Base-by-base conservation (phyloP, 805 yeast species). In the Ascoidea rubescens region DNA sequence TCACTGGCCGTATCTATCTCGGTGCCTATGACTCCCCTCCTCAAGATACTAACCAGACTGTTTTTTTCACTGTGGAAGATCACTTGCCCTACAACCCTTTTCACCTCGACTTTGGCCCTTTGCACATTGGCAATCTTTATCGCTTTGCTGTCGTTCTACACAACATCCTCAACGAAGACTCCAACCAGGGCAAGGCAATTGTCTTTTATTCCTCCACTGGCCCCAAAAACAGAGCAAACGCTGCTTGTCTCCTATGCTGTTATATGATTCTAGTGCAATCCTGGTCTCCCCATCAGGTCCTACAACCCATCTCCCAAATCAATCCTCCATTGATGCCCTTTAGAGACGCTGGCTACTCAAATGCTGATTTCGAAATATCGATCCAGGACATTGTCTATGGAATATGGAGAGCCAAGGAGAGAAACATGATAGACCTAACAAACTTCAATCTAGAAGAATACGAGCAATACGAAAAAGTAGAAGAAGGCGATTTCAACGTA, bases 201-300 rank as follows among this genome's bases (percentile, higher is more conserved):
- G 95, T 91, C 4, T 84, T 91, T 60, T 93, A 87, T 66, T 87
- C 96, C 12, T 75, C 89, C 1, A 80, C 91, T 0, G 81, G 86
- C 37, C 79, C 96, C 1, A 80, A 84, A 56, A 83, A 83, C 57
- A 70, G 99, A 60, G 82, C 97, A 5, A 93, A 93, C 62, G 95
- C 98, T 16, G 97, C 98, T 4, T 89, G 98, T 66, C 72, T 93
- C 56, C 71, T 93, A 50, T 87, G 96, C 57, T 88, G 97, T 62
- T 93, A 93, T 67, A 89, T 93, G 97, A 77, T 93, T 1, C 69
- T 93, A 52, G 91, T 93, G 16, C 99, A 93, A 64, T 83, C 88
- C 12, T 93, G 99, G 99, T 88, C 97, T 1, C 99, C 99, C 0
- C 99, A 93, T 67, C 93, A 93, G 66, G 99, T 90, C 0, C 69